Base-by-base conservation (phyloP, 1,284 basidiomycete genomes). In the Fistulinella cinereoalba region DNA sequence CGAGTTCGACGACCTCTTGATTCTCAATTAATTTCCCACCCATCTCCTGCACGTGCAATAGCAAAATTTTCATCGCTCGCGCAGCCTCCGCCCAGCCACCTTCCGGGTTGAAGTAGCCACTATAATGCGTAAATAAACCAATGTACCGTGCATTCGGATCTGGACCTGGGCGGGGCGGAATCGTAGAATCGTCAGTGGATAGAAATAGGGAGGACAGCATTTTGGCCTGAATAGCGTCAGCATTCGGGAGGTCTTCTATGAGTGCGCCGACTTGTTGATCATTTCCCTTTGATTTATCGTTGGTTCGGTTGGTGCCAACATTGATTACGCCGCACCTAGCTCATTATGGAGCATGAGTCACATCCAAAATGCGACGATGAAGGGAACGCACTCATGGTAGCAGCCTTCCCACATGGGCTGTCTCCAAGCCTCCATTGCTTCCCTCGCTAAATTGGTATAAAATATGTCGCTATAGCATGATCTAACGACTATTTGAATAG, bases 11-110 rank as follows among this genome's bases (percentile, higher is more conserved):
- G 3, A 85, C 86, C 33, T 72, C 67, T 52, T 81, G 83, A 7
- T 80, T 80, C 0, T 75, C 57, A 4, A 84, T 40, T 19, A 95
- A 69, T 19, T 68, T 73, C 0, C 82, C 89, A 0, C 84, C 85
- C n/a, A 84, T 70, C 6, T 69, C 57, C 8, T 58, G 58, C 4
- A 94, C 82, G 46, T 75, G 77, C 29, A 69, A 62, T 43, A 87
- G 77, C 48, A 90, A 68, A 11, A 78, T 67, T 6, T 69, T 59
- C 7, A 91, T 65, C 2, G 86, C 90, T 55, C 84, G 79, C 2
- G 78, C 74, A 2, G 93, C 89, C 61, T 87, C 77, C 2, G 81
- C 90, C 94, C 94, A 97, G 3, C 94, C 94, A 1, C 87, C 83
- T 31, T 88, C 81, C 2, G 70, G 71, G 61, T 94, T 96, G 40